phyloP scores from a whole-genome alignment of 1,284 basidiomycete species.

The Trametes pubescens region DNA sequence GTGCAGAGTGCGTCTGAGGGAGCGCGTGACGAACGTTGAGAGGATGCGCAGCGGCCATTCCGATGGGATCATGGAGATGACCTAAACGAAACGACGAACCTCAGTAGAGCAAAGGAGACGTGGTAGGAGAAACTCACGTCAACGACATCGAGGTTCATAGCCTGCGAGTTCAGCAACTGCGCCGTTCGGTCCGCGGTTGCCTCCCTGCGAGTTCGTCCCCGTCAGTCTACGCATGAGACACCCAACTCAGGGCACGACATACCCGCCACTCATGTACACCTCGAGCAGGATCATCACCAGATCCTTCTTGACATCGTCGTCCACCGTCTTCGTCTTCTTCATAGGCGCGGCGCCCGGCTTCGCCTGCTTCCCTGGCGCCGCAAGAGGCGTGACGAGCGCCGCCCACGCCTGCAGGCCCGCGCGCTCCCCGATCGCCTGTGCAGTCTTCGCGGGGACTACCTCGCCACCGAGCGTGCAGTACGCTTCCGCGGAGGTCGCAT shows the following conservation, averaged over 20 bases:
- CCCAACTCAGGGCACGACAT: slow-evolving; percentile 37
- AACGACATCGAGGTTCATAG: slow-evolving; percentile 76
- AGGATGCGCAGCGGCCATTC: slow-evolving; percentile 79
- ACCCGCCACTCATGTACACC: slow-evolving; percentile 84
- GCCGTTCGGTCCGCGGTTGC: slow-evolving; percentile 62
- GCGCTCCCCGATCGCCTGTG: slow-evolving; percentile 58
- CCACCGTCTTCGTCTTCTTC: slow-evolving; percentile 53
- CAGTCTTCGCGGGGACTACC: slow-evolving; percentile 70
- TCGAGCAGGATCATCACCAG: slow-evolving; percentile 77
- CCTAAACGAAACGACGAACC: slow-evolving; percentile 56
- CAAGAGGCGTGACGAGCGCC: slow-evolving; percentile 49
- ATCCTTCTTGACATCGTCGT: slow-evolving; percentile 63
- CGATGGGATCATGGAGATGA: slow-evolving; percentile 74
- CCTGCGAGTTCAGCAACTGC: slow-evolving; percentile 80
- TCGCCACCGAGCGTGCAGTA: slow-evolving; percentile 82
- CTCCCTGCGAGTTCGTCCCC: slow-evolving; percentile 47
- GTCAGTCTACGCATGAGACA: slow-evolving; percentile 8
- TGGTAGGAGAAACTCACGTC: slow-evolving; percentile 62
- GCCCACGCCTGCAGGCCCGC: slow-evolving; percentile 65
- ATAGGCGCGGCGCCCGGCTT: slow-evolving; percentile 35
- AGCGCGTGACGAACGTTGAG: slow-evolving; percentile 80
- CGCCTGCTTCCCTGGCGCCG: slow-evolving; percentile 34
- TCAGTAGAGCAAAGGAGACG: neutral
- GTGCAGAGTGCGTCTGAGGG: slow-evolving; percentile 81
- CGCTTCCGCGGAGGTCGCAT: slow-evolving; percentile 79